Conservation (phyloP, 768 basidiomycete genomes). For the Rhizopogon vinicolor region DNA sequence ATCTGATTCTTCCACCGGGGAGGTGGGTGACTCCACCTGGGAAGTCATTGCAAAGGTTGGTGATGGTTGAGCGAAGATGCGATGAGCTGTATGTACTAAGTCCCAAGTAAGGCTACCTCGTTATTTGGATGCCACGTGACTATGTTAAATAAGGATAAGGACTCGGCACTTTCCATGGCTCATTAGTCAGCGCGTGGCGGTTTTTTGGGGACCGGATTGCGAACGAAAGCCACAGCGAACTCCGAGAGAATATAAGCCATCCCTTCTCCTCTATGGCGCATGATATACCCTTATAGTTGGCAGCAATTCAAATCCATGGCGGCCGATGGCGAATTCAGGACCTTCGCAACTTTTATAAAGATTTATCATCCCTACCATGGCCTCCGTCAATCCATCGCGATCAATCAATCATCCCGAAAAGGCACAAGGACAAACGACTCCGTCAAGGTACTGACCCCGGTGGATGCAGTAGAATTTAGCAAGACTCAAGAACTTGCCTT, state of each 20-base stretch:
- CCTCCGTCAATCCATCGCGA: neutral
- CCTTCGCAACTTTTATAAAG: neutral
- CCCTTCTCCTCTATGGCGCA: too few species aligned
- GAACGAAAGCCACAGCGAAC: too few species aligned
- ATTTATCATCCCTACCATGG: neutral
- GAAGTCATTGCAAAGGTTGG: neutral
- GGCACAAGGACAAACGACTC: neutral
- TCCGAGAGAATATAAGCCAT: too few species aligned
- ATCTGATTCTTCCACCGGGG: constrained; percentile 64
- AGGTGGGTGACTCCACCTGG: constrained; percentile 24
- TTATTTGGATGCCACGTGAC: neutral
- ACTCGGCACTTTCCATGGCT: too few species aligned
- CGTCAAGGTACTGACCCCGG: neutral
- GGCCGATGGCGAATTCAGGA: neutral
- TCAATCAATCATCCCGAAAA: neutral
- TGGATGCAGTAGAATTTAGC: neutral
- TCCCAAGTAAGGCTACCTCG: neutral
- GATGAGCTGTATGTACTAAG: neutral
- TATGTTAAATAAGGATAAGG: neutral
- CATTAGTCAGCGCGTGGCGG: too few species aligned
- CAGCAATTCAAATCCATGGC: too few species aligned
- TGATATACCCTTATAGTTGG: too few species aligned
- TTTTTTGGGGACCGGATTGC: too few species aligned
- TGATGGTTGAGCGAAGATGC: neutral
- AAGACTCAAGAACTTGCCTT: neutral